These are phyloP conservation scores for Colletotrichum liriopes DNA, from an alignment of 2,329 filamentous ascomycete species.

Conservation along the genomic window DNA sequence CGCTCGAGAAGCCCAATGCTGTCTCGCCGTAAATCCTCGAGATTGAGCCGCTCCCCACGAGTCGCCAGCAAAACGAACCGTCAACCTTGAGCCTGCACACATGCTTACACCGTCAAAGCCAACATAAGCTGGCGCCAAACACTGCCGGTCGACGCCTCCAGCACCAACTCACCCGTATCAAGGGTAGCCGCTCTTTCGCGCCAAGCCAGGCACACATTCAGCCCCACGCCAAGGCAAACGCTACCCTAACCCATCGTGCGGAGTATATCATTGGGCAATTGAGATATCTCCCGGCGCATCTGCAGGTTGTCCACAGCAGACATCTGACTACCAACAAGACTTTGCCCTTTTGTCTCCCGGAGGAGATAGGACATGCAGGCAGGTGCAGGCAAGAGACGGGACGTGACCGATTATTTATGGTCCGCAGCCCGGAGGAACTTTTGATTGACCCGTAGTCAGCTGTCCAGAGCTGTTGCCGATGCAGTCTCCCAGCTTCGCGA, in stretches of 20 bases:
- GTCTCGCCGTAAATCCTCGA: neutral
- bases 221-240: constrained; percentile 8
- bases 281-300: neutral
- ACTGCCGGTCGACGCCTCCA: neutral
- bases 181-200: neutral
- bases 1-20: neutral
- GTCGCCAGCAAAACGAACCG: neutral
- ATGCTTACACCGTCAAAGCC: neutral
- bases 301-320: neutral
- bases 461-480: neutral
- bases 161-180: neutral
- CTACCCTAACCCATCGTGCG: constrained; percentile 25
- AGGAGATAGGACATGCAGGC: neutral
- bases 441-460: neutral
- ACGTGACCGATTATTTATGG: neutral
- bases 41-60: neutral
- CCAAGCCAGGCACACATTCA: neutral
- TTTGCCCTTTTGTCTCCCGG: neutral
- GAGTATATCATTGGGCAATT: constrained; percentile 11
- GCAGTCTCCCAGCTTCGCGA: too few relatives aligned
- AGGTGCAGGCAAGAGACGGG: neutral
- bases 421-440: neutral
- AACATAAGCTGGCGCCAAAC: neutral
- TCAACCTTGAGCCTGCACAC: neutral
- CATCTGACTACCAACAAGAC: too few relatives aligned